A percentile compares a stretch with the other conserved stretches of the same genome.
Conservation (phyloP, 495 filamentous ascomycete genomes). For the Podospora pseudoanserina region DNA sequence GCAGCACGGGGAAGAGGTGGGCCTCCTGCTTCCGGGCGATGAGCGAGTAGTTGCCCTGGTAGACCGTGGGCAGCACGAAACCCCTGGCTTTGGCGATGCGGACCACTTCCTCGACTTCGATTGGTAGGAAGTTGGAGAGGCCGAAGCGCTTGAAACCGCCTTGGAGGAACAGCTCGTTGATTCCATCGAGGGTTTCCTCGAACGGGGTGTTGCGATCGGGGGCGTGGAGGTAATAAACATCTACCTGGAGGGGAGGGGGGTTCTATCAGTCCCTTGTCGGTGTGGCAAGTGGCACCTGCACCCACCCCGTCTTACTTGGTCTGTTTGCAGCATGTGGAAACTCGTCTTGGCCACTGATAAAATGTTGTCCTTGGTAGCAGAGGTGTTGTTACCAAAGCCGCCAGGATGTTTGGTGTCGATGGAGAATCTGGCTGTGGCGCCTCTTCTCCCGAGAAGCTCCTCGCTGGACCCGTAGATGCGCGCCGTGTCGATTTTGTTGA, state of each 20-base stretch:
- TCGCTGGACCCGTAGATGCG: neutral
- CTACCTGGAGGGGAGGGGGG: conserved; percentile 28
- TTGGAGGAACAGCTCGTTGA: conserved; percentile 47
- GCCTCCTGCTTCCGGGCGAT: neutral
- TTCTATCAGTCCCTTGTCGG: too few species aligned
- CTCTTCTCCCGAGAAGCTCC: neutral
- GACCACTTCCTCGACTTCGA: conserved; percentile 49
- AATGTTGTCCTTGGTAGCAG: too few species aligned
- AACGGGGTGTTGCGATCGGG: conserved; percentile 45
- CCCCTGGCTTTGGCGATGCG: conserved; percentile 43
- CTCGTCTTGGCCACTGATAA: too few species aligned
- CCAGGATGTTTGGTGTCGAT: neutral
- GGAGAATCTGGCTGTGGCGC: neutral
- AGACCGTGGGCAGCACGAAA: neutral
- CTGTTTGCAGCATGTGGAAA: too few species aligned
- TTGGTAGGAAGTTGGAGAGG: conserved; percentile 49
- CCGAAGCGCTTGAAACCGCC: conserved; percentile 47
- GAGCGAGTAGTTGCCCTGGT: conserved; percentile 8
- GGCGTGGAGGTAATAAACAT: conserved; percentile 53
- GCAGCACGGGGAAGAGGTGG: conserved; percentile 1
- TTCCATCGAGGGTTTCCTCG: conserved; percentile 45
- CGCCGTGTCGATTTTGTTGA: neutral
- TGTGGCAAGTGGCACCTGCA: too few species aligned
- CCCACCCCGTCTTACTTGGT: too few species aligned
- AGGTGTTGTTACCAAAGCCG: neutral